Conservation (phyloP, 1,139 yeast genomes). For the Yamadazyma sp. region DNA sequence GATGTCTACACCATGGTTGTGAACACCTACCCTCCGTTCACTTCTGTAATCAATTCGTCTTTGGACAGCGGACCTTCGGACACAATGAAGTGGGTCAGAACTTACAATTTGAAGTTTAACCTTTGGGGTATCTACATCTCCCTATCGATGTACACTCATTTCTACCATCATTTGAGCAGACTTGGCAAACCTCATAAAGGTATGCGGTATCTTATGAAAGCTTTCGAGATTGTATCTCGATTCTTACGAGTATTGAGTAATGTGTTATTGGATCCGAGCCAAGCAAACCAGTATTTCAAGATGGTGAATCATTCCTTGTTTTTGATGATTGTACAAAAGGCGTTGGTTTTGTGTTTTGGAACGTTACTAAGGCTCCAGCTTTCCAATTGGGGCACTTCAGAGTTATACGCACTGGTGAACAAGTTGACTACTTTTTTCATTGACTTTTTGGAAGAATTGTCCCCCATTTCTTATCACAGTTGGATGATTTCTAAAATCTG, state of each 20-base stretch:
- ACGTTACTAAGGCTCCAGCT: constrained; percentile 7
- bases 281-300: neutral
- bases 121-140: neutral
- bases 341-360: neutral
- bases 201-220: constrained; percentile 6
- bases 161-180: constrained; percentile 6
- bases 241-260: neutral
- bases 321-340: neutral
- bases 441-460: constrained; percentile 2
- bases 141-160: constrained; percentile 2
- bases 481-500: constrained; percentile 2
- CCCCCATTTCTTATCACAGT: constrained; percentile 2
- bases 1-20: neutral
- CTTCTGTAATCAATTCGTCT: neutral
- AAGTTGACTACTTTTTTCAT: constrained; percentile 5
- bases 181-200: constrained; percentile 8
- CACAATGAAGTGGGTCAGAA: neutral
- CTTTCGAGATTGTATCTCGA: constrained; percentile 3
- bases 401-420: constrained; percentile 4
- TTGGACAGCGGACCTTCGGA: neutral
- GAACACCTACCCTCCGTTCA: neutral
- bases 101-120: constrained; percentile 7
- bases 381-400: neutral
- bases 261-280: neutral
- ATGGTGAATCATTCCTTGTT: neutral